Percentiles rank a stretch among this genome's conserved stretches.
Evolutionary conservation across 2,329 filamentous ascomycete species (phyloP).

Genomic region (Cyclaneusma minus): DNA sequence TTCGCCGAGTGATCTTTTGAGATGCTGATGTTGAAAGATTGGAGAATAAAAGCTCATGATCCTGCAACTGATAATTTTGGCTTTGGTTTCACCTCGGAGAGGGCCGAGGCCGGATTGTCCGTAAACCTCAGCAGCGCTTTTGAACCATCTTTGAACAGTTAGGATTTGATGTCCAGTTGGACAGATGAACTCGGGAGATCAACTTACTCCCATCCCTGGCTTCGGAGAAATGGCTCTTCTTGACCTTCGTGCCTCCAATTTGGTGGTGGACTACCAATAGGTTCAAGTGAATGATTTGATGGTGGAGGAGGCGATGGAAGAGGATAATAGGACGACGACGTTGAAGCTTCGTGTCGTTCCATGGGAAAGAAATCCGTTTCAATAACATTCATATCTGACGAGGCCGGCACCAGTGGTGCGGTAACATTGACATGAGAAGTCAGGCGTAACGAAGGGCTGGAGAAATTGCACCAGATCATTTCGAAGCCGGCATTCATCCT

Average conservation of each 20-base stretch:
- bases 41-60: conserved; percentile 30
- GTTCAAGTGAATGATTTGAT: conserved; percentile 20
- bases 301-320: conserved; percentile 22
- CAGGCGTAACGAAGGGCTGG: conserved; percentile 25
- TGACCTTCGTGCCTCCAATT: conserved; percentile 18
- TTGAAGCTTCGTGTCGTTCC: background rate
- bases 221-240: conserved; percentile 24
- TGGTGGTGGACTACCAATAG: conserved; percentile 21
- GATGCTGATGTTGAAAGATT: conserved; percentile 17
- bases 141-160: too few relatives aligned
- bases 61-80: conserved; percentile 24
- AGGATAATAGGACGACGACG: conserved; percentile 18
- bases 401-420: conserved; percentile 21
- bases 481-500: conserved; percentile 36
- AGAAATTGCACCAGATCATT: conserved; percentile 35
- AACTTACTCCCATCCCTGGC: conserved; percentile 25
- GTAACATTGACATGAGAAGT: conserved; percentile 30
- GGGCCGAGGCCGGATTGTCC: conserved; percentile 22
- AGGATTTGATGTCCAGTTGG: too few relatives aligned
- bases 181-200: too few relatives aligned
- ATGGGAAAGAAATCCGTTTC: background rate
- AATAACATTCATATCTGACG: conserved; percentile 2
- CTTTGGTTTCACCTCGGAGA: conserved; percentile 25
- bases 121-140: conserved; percentile 26
- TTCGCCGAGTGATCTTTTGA: conserved; percentile 20